Conservation (phyloP, 1,139 yeast species). For the Suhomyces bolitotheri region DNA sequence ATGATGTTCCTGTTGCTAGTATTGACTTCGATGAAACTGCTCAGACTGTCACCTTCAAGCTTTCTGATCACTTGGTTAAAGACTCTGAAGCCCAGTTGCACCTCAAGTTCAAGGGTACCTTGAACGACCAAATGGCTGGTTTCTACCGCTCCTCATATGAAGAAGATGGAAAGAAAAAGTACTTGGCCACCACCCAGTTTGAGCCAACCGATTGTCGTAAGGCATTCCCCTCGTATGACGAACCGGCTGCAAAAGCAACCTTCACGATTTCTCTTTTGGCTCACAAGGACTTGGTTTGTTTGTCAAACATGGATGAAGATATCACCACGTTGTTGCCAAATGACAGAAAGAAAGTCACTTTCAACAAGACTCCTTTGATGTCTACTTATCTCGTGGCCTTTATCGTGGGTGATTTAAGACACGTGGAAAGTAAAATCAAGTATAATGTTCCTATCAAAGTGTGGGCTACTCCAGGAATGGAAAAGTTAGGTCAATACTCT, state of each 20-base stretch:
- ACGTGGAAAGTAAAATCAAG: conserved; percentile 29
- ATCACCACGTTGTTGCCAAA: conserved; percentile 45
- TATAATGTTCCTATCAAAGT: conserved; percentile 48
- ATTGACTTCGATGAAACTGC: conserved; percentile 49
- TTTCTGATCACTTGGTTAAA: conserved; percentile 47
- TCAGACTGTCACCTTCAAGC: conserved; percentile 65
- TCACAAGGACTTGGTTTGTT: conserved; percentile 58
- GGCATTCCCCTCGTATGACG: conserved; percentile 83
- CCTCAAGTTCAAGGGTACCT: conserved; percentile 64
- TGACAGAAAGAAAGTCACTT: conserved; percentile 50
- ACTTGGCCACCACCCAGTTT: conserved; percentile 78
- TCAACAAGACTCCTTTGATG: conserved; percentile 31
- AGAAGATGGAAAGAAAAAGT: conserved; percentile 59
- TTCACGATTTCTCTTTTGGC: conserved; percentile 67
- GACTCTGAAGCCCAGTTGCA: conserved; percentile 48
- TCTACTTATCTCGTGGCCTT: conserved; percentile 31
- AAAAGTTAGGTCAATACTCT: conserved; percentile 50
- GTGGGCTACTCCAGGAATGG: conserved; percentile 55
- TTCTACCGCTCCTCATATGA: conserved; percentile 77
- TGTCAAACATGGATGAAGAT: conserved; percentile 78
- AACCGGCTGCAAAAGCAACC: conserved; percentile 74
- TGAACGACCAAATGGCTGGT: conserved; percentile 70
- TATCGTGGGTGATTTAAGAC: conserved; percentile 36
- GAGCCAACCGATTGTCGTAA: conserved; percentile 86
- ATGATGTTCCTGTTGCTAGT: conserved; percentile 32